Evolutionary conservation across 805 yeast genomes (phyloP).

Genomic region (Sungouiozyma intestinalis): DNA sequence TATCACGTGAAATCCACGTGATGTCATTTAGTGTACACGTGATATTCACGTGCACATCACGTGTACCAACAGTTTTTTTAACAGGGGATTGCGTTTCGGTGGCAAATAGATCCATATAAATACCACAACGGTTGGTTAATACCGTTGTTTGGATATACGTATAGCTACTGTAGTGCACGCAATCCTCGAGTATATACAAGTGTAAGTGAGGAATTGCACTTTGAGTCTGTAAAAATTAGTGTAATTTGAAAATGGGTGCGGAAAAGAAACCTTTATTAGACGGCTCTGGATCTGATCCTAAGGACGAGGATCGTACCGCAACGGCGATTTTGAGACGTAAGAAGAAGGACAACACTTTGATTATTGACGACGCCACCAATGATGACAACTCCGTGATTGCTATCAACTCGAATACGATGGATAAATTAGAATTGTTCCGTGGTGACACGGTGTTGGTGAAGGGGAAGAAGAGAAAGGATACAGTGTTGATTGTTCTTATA

Average conservation of each 20-base stretch:
- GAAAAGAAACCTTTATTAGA: conserved; percentile 41
- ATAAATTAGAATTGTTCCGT: conserved; percentile 83
- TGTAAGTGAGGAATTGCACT: not conserved
- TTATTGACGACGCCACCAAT: conserved; percentile 93
- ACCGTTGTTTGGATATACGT: not conserved
- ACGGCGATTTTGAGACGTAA: conserved; percentile 95
- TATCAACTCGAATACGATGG: conserved; percentile 93
- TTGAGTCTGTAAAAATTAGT: not conserved
- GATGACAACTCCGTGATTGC: conserved; percentile 97
- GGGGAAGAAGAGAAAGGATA: conserved; percentile 97
- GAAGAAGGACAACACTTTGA: conserved; percentile 91
- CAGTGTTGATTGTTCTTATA: conserved; percentile 88
- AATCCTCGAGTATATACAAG: too few species aligned
- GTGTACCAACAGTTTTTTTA: not conserved
- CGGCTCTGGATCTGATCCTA: conserved; percentile 56
- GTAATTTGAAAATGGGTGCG: conserved; percentile 19
- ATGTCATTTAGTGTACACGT: too few species aligned
- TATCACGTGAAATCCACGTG: too few species aligned
- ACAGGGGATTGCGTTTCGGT: not conserved
- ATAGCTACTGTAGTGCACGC: too few species aligned
- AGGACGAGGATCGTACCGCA: conserved; percentile 67
- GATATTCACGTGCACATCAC: not conserved
- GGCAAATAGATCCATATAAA: not conserved
- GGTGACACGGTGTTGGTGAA: conserved; percentile 97
- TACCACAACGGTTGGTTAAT: not conserved